Evolutionary conservation across 345 rosid genomes (phyloP), one percentile per base, ranked within the genome.

Genomic region (Populus nigra): DNA sequence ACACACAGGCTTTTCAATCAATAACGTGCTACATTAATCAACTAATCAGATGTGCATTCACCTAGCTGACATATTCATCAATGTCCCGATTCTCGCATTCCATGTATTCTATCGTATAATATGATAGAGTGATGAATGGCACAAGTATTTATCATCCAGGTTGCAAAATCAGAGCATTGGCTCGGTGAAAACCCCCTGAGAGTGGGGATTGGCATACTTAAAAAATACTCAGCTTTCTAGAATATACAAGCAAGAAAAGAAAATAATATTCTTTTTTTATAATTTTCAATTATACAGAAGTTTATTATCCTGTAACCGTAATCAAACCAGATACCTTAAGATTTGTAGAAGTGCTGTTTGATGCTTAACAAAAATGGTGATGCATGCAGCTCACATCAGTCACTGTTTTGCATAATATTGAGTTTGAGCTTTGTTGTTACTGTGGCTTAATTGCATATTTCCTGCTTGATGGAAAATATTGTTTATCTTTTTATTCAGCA

Each of bases 331-430:
- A 23, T 59, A 23, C 63, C 29, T n/a, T n/a, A n/a, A 59, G 63
- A 59, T 25, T n/a, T 59, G 29, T n/a, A n/a, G 27, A 8, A 11
- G 63, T 59, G n/a, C 25, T 59, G 18, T 39, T 55, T 55, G 13
- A 45, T 76, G 55, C 29, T 69, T 76, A 16, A 31, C 43, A 69
- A 43, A 57, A 25, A 53, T 55, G 57, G 20, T 57, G 69, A 55
- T 53, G 65, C 27, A 68, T 76, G 66, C 5, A 23, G 71, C 18
- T 75, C 63, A 29, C 59, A 33, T 1, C 36, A 47, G 13, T 59
- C 63, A 59, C 63, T n/a, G 27, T 59, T 50, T 23, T 49, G 23
- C 62, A 65, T 29, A 22, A 65, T 41, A 8, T 43, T 62, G 25
- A 36, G 63, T 59, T 59, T 59, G 38, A 53, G 17, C 16, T 7